These are phyloP conservation scores for Kokia cookei DNA, from an alignment of 441 rosid genomes.

Conservation along the genomic window DNA sequence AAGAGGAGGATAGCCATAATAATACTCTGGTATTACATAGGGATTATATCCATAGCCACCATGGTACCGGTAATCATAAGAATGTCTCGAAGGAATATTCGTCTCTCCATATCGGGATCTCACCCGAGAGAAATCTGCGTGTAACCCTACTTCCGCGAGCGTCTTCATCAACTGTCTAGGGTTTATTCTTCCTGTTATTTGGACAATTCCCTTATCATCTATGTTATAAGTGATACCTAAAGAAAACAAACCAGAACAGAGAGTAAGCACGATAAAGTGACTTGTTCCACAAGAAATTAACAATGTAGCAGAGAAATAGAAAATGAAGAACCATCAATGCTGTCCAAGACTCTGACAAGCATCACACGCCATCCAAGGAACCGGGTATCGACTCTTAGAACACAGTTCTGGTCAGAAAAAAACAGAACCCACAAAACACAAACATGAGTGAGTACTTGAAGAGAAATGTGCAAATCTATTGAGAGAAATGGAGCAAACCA, in stretches of 20 bases:
- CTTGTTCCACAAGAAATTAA: background rate
- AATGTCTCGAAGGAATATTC: background rate
- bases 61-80: background rate
- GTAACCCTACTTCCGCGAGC: background rate
- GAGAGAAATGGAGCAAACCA: background rate
- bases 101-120: background rate
- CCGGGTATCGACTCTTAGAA: background rate
- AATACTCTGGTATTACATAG: background rate
- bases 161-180: background rate
- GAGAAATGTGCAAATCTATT: background rate
- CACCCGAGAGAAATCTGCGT: background rate
- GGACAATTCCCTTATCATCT: background rate
- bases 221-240: conserved; percentile 3
- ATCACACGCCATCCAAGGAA: background rate
- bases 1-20: background rate
- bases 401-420: background rate
- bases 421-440: background rate
- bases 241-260: background rate
- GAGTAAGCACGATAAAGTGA: background rate
- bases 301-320: background rate
- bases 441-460: background rate
- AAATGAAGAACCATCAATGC: conserved; percentile 2
- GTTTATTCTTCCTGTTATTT: conserved; percentile 7
- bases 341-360: background rate
- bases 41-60: background rate